Conservation (phyloP, 768 basidiomycete genomes). For the Boletus pseudopeckii region DNA sequence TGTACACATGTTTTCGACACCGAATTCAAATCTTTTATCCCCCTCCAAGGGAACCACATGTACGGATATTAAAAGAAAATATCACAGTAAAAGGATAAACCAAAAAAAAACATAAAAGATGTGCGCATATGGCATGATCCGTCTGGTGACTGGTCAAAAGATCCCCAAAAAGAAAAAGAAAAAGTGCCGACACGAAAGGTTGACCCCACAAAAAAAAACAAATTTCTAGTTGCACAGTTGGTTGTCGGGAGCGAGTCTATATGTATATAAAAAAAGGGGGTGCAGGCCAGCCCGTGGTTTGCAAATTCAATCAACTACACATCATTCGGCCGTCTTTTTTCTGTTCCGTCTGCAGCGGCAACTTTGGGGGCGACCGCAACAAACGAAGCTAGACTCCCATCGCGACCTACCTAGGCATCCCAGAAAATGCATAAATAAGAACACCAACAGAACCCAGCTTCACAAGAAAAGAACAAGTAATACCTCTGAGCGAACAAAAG, state of each 20-base stretch:
- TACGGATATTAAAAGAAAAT: too few relatives aligned
- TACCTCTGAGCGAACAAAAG: background rate
- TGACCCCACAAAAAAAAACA: background rate
- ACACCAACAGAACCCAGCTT: constrained; percentile 21
- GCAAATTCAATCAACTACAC: constrained; percentile 10
- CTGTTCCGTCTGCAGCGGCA: background rate
- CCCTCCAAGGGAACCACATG: too few relatives aligned
- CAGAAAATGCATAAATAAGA: constrained; percentile 23
- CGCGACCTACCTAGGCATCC: constrained; percentile 22
- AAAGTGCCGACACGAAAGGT: too few relatives aligned
- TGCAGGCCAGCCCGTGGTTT: constrained; percentile 24
- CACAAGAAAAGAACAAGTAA: constrained; percentile 11
- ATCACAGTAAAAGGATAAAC: too few relatives aligned
- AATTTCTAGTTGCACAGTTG: constrained; percentile 14
- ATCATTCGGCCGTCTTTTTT: background rate
- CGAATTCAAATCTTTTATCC: too few relatives aligned
- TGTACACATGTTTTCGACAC: too few relatives aligned
- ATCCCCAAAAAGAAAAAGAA: too few relatives aligned
- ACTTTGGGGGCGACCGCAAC: background rate
- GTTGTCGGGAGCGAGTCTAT: background rate
- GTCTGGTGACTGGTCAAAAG: too few relatives aligned
- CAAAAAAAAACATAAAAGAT: too few relatives aligned
- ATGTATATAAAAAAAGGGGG: background rate
- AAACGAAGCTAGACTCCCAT: constrained; percentile 4
- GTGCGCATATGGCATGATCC: too few relatives aligned